These are phyloP conservation scores for Thraustochytrium sp. DNA, from an alignment of 352 stramenopile species.

Conservation along the genomic window DNA sequence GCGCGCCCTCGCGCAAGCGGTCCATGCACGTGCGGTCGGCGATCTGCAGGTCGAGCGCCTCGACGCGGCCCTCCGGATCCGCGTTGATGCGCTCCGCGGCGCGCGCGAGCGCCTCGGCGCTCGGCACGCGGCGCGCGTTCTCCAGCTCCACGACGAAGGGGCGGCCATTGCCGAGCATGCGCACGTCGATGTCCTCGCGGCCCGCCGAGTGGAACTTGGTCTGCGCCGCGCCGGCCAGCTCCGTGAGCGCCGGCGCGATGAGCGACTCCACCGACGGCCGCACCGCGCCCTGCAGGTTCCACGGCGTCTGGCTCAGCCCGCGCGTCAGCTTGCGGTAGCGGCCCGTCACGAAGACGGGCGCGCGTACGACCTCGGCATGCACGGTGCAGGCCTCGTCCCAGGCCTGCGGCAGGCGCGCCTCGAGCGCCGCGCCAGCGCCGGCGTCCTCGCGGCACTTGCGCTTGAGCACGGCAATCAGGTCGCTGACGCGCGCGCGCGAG, in stretches of 20 bases:
- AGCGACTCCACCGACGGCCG: slow-evolving; percentile 80
- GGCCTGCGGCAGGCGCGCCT: background rate
- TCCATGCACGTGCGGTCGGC: slow-evolving; percentile 42
- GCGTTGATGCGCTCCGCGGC: background rate
- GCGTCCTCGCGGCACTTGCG: background rate
- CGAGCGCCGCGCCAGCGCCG: background rate
- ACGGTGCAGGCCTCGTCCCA: background rate
- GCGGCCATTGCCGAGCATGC: slow-evolving; percentile 88
- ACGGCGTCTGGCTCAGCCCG: slow-evolving; percentile 79
- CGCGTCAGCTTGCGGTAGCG: slow-evolving; percentile 81
- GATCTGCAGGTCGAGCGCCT: slow-evolving; percentile 37
- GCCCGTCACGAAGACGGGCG: slow-evolving; percentile 75
- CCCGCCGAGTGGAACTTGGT: slow-evolving; percentile 92
- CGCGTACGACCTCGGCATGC: slow-evolving; percentile 50
- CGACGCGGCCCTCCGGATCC: slow-evolving; percentile 14
- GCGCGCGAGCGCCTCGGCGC: background rate
- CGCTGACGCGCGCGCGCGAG: background rate
- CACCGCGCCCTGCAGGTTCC: slow-evolving; percentile 72
- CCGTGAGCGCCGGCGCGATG: slow-evolving; percentile 66
- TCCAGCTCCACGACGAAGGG: slow-evolving; percentile 66
- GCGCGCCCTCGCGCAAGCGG: slow-evolving; percentile 51
- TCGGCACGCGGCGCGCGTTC: slow-evolving; percentile 52
- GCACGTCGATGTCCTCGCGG: slow-evolving; percentile 93
- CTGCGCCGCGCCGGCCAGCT: slow-evolving; percentile 54
- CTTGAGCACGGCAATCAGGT: background rate